Conservation (phyloP, 1,284 basidiomycete genomes). For the Sporisorium scitamineum region DNA sequence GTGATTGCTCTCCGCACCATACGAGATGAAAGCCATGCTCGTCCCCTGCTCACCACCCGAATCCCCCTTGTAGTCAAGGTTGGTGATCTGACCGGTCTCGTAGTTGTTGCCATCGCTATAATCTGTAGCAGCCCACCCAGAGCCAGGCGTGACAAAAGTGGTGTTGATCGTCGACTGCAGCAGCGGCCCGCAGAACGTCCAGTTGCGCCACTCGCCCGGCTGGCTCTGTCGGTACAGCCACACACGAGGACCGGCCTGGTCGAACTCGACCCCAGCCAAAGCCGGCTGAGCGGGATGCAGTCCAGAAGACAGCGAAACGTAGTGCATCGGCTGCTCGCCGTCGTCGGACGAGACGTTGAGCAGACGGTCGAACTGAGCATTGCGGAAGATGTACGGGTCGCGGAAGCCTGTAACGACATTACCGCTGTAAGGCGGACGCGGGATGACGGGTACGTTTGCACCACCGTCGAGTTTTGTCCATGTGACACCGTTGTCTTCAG, state of each 20-base stretch:
- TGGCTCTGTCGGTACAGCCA: constrained; percentile 33
- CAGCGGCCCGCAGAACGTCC: constrained; percentile 30
- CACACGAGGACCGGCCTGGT: constrained; percentile 22
- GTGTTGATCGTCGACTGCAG: constrained; percentile 27
- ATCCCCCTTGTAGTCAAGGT: constrained; percentile 26
- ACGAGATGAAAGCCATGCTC: constrained; percentile 24
- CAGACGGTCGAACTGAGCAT: constrained; percentile 20
- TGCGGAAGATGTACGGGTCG: constrained; percentile 40
- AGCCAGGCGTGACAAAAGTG: constrained; percentile 27
- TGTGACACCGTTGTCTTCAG: constrained; percentile 29
- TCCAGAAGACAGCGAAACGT: constrained; percentile 22
- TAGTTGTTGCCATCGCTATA: constrained; percentile 41
- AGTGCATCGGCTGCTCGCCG: constrained; percentile 13
- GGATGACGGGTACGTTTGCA: constrained; percentile 28
- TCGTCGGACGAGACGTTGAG: constrained; percentile 5
- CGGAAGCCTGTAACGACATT: constrained; percentile 38
- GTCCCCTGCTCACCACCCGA: constrained; percentile 1
- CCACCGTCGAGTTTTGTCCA: constrained; percentile 43
- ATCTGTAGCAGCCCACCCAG: constrained; percentile 19
- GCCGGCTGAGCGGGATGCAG: constrained; percentile 17
- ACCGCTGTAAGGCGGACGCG: constrained; percentile 27
- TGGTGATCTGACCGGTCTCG: constrained; percentile 24
- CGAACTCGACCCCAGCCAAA: constrained; percentile 16
- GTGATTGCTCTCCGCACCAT: constrained; percentile 35
- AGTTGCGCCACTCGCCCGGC: constrained; percentile 26